phyloP scores from a whole-genome alignment of 352 stramenopile genomes.

The Elongisporangium senticosum region DNA sequence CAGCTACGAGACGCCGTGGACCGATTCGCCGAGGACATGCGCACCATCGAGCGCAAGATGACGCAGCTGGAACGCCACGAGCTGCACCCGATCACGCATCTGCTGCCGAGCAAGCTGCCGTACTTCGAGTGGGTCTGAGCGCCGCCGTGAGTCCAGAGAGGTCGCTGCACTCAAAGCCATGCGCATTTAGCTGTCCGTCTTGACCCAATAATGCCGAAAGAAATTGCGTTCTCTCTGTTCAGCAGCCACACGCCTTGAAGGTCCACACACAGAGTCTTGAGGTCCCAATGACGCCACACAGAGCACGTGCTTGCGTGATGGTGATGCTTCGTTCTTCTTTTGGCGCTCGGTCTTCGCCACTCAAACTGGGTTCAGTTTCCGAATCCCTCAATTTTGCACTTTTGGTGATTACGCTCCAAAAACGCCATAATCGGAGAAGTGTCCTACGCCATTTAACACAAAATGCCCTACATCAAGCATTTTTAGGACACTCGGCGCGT shows the following conservation, averaged over 20 bases:
- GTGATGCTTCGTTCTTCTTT: neutral
- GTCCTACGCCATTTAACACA: neutral
- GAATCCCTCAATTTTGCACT: neutral
- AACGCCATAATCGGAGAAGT: neutral
- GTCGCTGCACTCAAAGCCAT: neutral
- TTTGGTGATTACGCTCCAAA: neutral
- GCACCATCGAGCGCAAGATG: neutral
- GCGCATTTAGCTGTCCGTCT: neutral
- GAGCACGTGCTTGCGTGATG: neutral
- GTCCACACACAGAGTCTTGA: neutral
- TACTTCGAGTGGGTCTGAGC: neutral
- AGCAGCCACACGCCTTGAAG: neutral
- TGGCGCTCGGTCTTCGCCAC: neutral
- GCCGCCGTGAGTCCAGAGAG: neutral
- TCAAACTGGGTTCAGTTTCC: conserved; percentile 1
- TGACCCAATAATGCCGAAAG: neutral
- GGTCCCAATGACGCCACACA: neutral
- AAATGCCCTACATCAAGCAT: neutral
- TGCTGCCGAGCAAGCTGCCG: neutral
- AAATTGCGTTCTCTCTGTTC: neutral
- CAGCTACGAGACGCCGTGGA: neutral
- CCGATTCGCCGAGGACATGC: neutral
- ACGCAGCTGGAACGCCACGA: neutral
- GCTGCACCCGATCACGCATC: neutral
- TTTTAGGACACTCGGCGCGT: neutral